Evolutionary conservation across 2,329 filamentous ascomycete species (phyloP).

Genomic region (Fusarium sp.): DNA sequence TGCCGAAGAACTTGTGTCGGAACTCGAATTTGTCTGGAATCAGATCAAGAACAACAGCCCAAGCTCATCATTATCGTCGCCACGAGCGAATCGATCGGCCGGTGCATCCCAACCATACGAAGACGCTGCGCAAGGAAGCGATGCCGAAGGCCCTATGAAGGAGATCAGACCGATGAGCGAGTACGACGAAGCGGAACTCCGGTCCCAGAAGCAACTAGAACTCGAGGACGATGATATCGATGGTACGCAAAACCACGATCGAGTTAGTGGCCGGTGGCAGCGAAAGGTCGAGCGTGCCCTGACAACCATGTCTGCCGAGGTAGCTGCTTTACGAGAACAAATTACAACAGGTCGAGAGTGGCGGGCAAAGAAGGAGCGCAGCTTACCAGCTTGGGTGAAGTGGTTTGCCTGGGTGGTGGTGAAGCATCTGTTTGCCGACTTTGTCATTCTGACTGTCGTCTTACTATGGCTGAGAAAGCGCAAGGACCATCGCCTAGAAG

Average conservation of each 20-base stretch:
- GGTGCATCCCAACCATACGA: slow-evolving; percentile 53
- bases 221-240: slow-evolving; percentile 56
- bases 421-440: slow-evolving; percentile 79
- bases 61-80: slow-evolving; percentile 66
- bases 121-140: slow-evolving; percentile 56
- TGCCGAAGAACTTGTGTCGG: slow-evolving; percentile 84
- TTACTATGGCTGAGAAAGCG: slow-evolving; percentile 76
- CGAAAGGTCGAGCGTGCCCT: slow-evolving; percentile 84
- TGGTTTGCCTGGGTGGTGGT: slow-evolving; percentile 74
- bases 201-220: slow-evolving; percentile 58
- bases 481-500: slow-evolving; percentile 76
- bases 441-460: slow-evolving; percentile 69
- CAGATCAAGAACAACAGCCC: slow-evolving; percentile 90
- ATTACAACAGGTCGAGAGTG: slow-evolving; percentile 80
- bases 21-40: slow-evolving; percentile 99
- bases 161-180: slow-evolving; percentile 88
- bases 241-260: slow-evolving; percentile 41
- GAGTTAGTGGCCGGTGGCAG: slow-evolving; percentile 71
- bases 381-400: slow-evolving; percentile 72
- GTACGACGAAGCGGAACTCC: slow-evolving; percentile 72
- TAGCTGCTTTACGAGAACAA: slow-evolving; percentile 91
- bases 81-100: slow-evolving; percentile 52
- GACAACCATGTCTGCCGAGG: slow-evolving; percentile 88
- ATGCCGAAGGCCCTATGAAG: slow-evolving; percentile 67
- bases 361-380: slow-evolving; percentile 69